Percentiles rank a stretch among this genome's conserved stretches.
phyloP scores from a whole-genome alignment of 2,329 filamentous ascomycete genomes.

The Cercospora sesami region DNA sequence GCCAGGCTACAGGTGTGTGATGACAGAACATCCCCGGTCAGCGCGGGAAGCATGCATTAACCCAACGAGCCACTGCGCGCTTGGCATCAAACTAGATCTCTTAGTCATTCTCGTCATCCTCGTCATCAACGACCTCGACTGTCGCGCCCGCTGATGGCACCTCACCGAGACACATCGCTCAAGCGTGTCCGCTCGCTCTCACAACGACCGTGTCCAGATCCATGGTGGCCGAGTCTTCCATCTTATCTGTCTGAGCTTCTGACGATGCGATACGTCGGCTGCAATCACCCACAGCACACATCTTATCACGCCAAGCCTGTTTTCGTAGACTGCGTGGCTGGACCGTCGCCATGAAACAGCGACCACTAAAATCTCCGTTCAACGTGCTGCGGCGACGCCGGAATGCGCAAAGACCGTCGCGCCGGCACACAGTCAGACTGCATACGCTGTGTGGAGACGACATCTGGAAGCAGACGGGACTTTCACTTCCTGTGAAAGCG shows the following conservation, averaged over 20 bases:
- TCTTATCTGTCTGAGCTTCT: background rate
- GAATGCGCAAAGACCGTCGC: background rate
- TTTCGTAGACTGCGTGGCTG: background rate
- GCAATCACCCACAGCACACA: background rate
- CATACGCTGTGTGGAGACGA: background rate
- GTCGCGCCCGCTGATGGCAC: background rate
- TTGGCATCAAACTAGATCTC: background rate
- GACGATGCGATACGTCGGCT: background rate
- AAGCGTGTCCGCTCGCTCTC: no score
- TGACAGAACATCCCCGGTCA: background rate
- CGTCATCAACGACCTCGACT: background rate
- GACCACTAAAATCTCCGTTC: background rate
- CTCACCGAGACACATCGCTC: background rate
- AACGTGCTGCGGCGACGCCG: background rate
- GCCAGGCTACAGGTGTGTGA: background rate
- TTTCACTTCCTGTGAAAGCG: background rate
- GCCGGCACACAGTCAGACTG: background rate
- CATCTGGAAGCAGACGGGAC: background rate
- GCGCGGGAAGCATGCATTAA: background rate
- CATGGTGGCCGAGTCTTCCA: background rate
- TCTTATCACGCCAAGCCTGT: background rate
- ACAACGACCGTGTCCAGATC: background rate
- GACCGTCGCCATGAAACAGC: background rate
- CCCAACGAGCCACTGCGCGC: background rate
- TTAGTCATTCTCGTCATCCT: background rate